Conservation (phyloP, 148 eudicot genomes). For the Bassia scoparia region DNA sequence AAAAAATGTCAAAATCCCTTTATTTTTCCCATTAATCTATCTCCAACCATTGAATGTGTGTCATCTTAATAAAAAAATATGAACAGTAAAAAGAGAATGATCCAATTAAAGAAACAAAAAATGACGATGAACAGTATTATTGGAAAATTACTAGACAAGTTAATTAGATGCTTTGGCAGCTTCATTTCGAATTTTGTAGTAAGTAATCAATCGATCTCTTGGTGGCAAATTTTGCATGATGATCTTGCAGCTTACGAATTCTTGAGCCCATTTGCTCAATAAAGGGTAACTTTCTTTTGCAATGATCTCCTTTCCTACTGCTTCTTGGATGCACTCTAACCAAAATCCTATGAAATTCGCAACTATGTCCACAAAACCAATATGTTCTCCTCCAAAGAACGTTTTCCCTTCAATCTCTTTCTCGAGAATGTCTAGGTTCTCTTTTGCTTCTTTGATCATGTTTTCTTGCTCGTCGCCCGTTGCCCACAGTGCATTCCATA, state of each 20-base stretch:
- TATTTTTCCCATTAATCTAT: too few species aligned
- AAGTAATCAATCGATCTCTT: slow-evolving; percentile 24
- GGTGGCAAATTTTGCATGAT: slow-evolving; percentile 35
- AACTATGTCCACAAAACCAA: slow-evolving; percentile 32
- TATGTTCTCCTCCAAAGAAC: slow-evolving; percentile 34
- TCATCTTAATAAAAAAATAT: too few species aligned
- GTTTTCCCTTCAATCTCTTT: slow-evolving; percentile 32
- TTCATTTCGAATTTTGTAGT: slow-evolving; percentile 9
- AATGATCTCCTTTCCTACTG: slow-evolving; percentile 13
- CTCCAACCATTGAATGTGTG: too few species aligned
- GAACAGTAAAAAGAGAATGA: too few species aligned
- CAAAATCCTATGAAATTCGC: slow-evolving; percentile 28
- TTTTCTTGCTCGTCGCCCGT: slow-evolving; percentile 28
- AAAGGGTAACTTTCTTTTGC: slow-evolving; percentile 30
- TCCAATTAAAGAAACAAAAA: too few species aligned
- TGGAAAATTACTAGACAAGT: not conserved
- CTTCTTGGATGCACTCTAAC: slow-evolving; percentile 27
- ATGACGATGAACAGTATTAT: too few species aligned
- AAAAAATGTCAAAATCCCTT: too few species aligned
- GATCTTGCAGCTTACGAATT: slow-evolving; percentile 20
- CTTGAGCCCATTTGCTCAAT: slow-evolving; percentile 28
- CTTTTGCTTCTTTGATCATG: slow-evolving; percentile 26
- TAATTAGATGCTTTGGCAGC: slow-evolving; percentile 11
- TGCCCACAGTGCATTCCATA: slow-evolving; percentile 27
- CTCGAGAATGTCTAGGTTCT: slow-evolving; percentile 25